Percentiles rank a stretch among this genome's conserved stretches.
phyloP scores from a whole-genome alignment of 176 grass and related monocot genomes.

The Puccinellia tenuiflora region DNA sequence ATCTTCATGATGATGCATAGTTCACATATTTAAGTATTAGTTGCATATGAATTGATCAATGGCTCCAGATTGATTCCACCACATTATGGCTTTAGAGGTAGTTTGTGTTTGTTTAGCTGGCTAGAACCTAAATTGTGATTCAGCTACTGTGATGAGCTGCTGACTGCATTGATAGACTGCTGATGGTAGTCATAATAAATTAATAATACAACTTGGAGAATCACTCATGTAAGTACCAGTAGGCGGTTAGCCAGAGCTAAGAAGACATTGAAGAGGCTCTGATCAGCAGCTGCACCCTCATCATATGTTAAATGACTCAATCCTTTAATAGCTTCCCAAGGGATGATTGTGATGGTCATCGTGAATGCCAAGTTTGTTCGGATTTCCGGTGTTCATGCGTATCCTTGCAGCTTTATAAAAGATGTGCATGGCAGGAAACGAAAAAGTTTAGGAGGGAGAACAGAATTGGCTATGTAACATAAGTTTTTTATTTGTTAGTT shows the following conservation, averaged over 20 bases:
- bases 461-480: neutral
- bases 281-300: neutral
- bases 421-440: neutral
- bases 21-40: slow-evolving; percentile 5
- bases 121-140: neutral
- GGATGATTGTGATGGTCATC: neutral
- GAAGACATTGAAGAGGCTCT: neutral
- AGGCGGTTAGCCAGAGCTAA: neutral
- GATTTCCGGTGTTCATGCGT: neutral
- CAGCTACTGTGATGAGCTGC: neutral
- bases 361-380: neutral
- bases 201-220: neutral
- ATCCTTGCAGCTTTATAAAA: neutral
- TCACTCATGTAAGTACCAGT: neutral
- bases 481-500: neutral
- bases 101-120: neutral
- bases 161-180: neutral
- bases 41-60: slow-evolving; percentile 1
- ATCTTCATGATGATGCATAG: neutral
- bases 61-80: neutral
- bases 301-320: neutral
- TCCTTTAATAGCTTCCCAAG: neutral
- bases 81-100: neutral
- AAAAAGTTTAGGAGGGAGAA: neutral
- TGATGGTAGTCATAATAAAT: neutral